Conservation (phyloP, 1,139 yeast genomes). For the Candida pseudocylindracea region DNA sequence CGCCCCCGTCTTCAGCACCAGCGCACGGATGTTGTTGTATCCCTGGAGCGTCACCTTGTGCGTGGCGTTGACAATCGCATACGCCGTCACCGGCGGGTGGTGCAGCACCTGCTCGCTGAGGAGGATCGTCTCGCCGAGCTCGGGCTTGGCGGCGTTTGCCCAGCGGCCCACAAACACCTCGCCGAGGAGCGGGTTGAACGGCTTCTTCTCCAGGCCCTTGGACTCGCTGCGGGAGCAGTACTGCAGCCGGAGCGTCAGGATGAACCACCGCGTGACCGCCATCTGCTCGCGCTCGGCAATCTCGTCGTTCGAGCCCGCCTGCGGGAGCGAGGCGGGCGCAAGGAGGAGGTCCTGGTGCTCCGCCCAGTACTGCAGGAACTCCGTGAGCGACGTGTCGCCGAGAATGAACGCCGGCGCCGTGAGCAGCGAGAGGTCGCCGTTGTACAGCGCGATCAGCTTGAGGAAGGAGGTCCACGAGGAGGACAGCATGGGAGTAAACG, state of each 20-base stretch:
- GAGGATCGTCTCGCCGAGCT: slow-evolving; percentile 47
- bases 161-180: slow-evolving; percentile 83
- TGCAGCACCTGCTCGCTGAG: slow-evolving; percentile 86
- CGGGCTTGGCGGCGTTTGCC: slow-evolving; percentile 24
- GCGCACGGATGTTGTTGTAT: slow-evolving; percentile 72
- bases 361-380: slow-evolving; percentile 85
- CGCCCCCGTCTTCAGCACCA: slow-evolving; percentile 46
- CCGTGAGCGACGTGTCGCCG: slow-evolving; percentile 73
- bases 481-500: slow-evolving; percentile 1
- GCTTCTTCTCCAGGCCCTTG: slow-evolving; percentile 88
- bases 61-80: slow-evolving; percentile 50
- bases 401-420: slow-evolving; percentile 98
- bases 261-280: slow-evolving; percentile 77
- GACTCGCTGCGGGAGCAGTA: slow-evolving; percentile 83
- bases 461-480: slow-evolving; percentile 67
- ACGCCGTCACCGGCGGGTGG: slow-evolving; percentile 92
- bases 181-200: slow-evolving; percentile 84
- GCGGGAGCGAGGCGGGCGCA: slow-evolving; percentile 33
- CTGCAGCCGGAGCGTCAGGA: slow-evolving; percentile 78
- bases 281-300: slow-evolving; percentile 39
- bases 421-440: slow-evolving; percentile 81
- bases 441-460: slow-evolving; percentile 79
- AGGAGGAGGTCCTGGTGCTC: slow-evolving; percentile 72
- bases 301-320: slow-evolving; percentile 8
- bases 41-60: slow-evolving; percentile 59